Base-by-base conservation (phyloP, 2,329 filamentous ascomycete species). In the Venturia aucupariae region DNA sequence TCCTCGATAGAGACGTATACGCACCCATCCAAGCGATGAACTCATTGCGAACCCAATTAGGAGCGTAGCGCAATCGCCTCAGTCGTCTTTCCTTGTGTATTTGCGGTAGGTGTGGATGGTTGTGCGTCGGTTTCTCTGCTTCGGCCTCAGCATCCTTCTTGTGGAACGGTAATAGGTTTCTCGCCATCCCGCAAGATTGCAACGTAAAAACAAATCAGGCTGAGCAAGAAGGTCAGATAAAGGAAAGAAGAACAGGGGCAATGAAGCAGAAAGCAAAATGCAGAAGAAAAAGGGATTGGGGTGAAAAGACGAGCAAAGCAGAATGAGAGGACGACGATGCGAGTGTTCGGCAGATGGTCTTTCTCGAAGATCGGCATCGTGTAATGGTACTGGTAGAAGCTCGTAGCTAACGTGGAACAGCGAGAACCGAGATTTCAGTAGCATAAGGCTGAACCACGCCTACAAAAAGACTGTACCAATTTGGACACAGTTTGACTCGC, bases 11-110 rank as follows among this genome's bases (percentile, higher is more conserved):
- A 10, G 27, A 38, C 5, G 15, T 57, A 13, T 57, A 35, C 51
- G 2, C 13, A 57, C 51, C 51, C 30, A 57, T 57, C 51, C 51
- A 63, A 11, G 64, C 64, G 32, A 65, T 64, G 24, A 51, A 63
- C 55, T 64, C 63, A 44, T 60, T 64, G 11, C 63, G 63, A n/a
- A 64, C 57, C 39, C 38, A 54, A 41, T 64, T 64, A 15, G 63
- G 63, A 4, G 41, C 51, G 27, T 61, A 61, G 55, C 39, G 27
- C 19, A 64, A 24, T 19, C 55, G 55, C 10, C 13, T n/a, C 27
- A 64, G 55, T 44, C 63, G 32, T 46, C 55, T 55, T n/a, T 64
- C 63, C 32, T 42, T 65, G 46, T 46, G 44, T 1, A n/a, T n/a
- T 3, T 48, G 44, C 27, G 35, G 39, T 38, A 5, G 17, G 19